These are phyloP conservation scores for Ophiognomonia clavigignenti-juglandacearum DNA, from an alignment of 2,329 filamentous ascomycete species.

Conservation along the genomic window DNA sequence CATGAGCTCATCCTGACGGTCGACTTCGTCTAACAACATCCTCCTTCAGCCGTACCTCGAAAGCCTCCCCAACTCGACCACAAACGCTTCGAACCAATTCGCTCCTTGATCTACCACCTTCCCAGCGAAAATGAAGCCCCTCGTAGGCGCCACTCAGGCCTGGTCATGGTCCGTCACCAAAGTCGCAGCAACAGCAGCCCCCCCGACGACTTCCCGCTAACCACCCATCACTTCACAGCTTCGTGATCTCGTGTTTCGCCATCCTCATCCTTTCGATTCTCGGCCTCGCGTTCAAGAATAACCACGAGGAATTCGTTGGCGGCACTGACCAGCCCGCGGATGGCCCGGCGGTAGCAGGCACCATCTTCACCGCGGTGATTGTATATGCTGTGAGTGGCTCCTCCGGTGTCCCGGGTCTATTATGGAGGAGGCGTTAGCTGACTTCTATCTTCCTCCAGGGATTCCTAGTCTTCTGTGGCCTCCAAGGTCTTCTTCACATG, in stretches of 20 bases:
- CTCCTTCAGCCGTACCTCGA: not conserved
- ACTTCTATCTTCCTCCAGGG: constrained; percentile 43
- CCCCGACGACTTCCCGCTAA: not conserved
- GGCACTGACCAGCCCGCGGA: constrained; percentile 66
- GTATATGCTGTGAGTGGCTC: constrained; percentile 73
- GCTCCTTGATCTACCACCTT: not conserved
- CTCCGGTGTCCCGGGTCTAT: not conserved
- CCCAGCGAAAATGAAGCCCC: constrained; percentile 85
- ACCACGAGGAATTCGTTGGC: constrained; percentile 81
- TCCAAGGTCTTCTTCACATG: constrained; percentile 82
- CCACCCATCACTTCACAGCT: constrained; percentile 46
- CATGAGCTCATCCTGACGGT: too few relatives aligned
- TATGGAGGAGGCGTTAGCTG: not conserved
- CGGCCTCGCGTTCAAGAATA: constrained; percentile 68
- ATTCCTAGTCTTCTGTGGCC: constrained; percentile 87
- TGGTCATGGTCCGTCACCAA: constrained; percentile 83
- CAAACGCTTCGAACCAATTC: not conserved
- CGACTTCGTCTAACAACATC: too few relatives aligned
- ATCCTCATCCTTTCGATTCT: constrained; percentile 61
- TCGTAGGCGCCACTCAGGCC: constrained; percentile 86
- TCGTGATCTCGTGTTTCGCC: constrained; percentile 62
- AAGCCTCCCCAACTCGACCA: not conserved
- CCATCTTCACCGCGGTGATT: constrained; percentile 81
- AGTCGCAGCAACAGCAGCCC: constrained; percentile 1
- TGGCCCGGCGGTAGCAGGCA: constrained; percentile 72